Percentiles rank a stretch among this genome's conserved stretches.
Conservation (phyloP, 2,329 filamentous ascomycete species). For the Aquanectria penicillioides region DNA sequence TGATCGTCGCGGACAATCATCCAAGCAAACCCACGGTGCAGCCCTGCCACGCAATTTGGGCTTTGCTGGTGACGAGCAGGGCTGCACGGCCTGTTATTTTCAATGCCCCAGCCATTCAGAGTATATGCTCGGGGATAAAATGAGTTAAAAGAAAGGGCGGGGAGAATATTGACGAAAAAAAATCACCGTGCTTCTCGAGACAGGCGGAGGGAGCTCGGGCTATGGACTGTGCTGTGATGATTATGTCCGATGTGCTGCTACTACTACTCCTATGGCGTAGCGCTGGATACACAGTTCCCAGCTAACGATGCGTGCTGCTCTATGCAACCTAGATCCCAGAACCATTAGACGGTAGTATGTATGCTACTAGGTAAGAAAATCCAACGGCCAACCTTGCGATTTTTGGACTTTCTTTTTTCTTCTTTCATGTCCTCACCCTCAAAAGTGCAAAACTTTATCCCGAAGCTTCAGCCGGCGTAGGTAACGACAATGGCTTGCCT, state of each 20-base stretch:
- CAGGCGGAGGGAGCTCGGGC: conserved; percentile 17
- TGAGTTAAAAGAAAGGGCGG: no score
- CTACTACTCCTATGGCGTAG: no score
- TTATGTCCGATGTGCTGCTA: background rate
- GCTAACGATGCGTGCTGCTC: background rate
- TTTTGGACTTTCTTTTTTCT: no score
- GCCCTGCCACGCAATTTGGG: conserved; percentile 21
- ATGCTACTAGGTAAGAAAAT: no score
- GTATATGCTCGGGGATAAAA: no score
- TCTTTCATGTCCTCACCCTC: no score
- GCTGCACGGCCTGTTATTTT: conserved; percentile 35
- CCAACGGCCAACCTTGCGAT: no score
- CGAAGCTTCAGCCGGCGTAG: no score
- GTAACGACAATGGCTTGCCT: background rate
- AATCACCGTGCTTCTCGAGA: conserved; percentile 10
- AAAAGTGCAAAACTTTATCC: no score
- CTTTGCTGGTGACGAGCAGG: no score
- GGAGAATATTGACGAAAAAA: no score
- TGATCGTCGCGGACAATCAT: background rate
- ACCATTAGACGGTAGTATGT: background rate
- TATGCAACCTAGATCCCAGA: conserved; percentile 19
- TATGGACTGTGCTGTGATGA: conserved; percentile 24
- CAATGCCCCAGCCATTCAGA: conserved; percentile 29
- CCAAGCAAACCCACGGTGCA: background rate
- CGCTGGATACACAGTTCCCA: no score